Evolutionary conservation across 768 basidiomycete genomes (phyloP).

Genomic region (Ramaria sp.): DNA sequence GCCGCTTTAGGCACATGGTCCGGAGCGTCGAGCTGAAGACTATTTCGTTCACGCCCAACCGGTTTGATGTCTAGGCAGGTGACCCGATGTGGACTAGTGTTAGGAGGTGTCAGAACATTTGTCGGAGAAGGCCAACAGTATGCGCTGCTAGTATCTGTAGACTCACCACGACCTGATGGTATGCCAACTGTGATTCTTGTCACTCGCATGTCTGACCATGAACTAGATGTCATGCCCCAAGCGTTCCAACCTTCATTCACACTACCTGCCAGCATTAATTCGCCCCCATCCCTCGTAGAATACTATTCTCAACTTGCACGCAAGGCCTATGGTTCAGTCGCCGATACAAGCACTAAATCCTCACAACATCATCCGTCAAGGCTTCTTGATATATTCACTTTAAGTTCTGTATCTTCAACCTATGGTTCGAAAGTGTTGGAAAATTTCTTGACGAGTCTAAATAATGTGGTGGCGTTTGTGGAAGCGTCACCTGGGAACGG

Average conservation of each 20-base stretch:
- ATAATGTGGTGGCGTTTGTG: constrained; percentile 43
- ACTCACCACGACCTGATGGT: constrained; percentile 49
- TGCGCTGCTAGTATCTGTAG: constrained; percentile 44
- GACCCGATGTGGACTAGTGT: too few relatives aligned
- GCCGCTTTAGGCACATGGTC: too few relatives aligned
- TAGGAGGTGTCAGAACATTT: constrained; percentile 30
- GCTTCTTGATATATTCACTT: constrained; percentile 31
- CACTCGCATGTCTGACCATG: background rate
- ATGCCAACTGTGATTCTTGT: constrained; percentile 11
- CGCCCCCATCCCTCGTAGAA: constrained; percentile 1
- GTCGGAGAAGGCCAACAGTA: constrained; percentile 45
- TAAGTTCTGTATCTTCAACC: constrained; percentile 23
- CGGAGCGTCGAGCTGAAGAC: too few relatives aligned
- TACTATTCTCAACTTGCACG: constrained; percentile 24
- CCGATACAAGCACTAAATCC: constrained; percentile 21
- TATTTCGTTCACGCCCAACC: too few relatives aligned
- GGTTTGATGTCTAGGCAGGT: too few relatives aligned
- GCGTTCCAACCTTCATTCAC: constrained; percentile 40
- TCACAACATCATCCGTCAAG: constrained; percentile 18
- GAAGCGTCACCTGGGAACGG: constrained; percentile 30
- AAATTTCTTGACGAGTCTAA: constrained; percentile 30
- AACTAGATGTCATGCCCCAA: constrained; percentile 46
- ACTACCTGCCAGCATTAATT: constrained; percentile 13
- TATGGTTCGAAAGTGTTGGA: too few relatives aligned
- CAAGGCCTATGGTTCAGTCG: constrained; percentile 33